Conservation (phyloP, 352 stramenopile species). For the Albugo candida region DNA sequence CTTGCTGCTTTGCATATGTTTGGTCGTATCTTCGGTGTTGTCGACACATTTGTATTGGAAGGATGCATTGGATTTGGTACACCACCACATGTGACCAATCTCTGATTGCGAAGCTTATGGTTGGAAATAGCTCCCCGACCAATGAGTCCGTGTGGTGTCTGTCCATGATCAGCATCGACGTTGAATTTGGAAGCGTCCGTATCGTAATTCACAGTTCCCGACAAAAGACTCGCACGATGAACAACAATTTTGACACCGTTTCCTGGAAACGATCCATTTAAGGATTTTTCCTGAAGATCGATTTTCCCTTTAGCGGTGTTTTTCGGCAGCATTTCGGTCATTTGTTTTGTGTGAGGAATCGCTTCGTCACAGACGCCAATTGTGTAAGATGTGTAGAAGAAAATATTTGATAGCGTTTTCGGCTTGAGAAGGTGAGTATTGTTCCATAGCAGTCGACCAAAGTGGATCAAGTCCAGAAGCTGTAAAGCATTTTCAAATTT, state of each 20-base stretch:
- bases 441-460: conserved; percentile 65
- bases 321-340: no score
- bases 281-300: no score
- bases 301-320: no score
- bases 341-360: no score
- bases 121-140: conserved; percentile 54
- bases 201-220: conserved; percentile 39
- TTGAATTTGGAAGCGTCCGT: conserved; percentile 27
- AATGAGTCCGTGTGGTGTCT: conserved; percentile 43
- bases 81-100: conserved; percentile 9
- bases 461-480: conserved; percentile 56
- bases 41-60: no score
- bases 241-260: conserved; percentile 50
- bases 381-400: conserved; percentile 57
- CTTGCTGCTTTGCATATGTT: no score
- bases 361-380: no score
- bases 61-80: conserved; percentile 28
- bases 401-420: conserved; percentile 46
- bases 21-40: no score
- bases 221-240: conserved; percentile 57
- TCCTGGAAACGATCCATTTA: no score
- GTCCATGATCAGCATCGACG: no score
- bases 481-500: conserved; percentile 15
- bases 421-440: conserved; percentile 15
- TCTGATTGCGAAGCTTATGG: conserved; percentile 53